Evolutionary conservation across 2,329 filamentous ascomycete species (phyloP), one percentile per base, ranked within the genome.

Genomic region (Hymenoscyphus albidus): DNA sequence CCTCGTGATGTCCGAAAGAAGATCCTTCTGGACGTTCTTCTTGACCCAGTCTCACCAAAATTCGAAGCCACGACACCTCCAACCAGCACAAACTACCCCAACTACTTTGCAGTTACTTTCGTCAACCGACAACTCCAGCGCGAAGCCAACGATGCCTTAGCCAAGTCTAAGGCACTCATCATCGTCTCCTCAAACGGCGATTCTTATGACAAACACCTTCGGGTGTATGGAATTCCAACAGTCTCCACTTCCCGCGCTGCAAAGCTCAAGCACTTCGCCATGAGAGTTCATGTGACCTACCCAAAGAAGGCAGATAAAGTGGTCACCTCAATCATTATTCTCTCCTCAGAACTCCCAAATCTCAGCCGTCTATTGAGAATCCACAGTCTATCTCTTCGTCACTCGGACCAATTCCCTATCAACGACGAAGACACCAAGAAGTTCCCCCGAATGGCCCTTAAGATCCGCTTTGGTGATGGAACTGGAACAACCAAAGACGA

Each of bases 1-100:
- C 44, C 44, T 18, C 44, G n/a, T 51, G n/a, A n/a, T 10, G 12
- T 51, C 22, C 44, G 44, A 3, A 51, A 51, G 44, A 10, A 51
- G 5, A 62, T 62, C 22, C 12, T 56, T 22, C n/a, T 14, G 3
- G 27, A 62, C 5, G 51, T 62, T n/a, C 44, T 62, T 9, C 32
- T 62, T 32, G 40, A 40, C 18, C 60, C 60, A 16, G 16, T 16
- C 14, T 12, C 16, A 35, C 60, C 60, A 27, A 31, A 62, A 14
- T 62, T 62, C 51, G 60, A 62, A 56, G 48, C 60, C 32, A n/a
- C n/a, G 40, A 14, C 48, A 22, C 32, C 60, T 51, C n/a, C 48
- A 9, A 22, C 18, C 16, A 55, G 12, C 16, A 48, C 48, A 18
- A 54, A 13, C 7, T 62, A 55, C 18, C 42, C 32, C 16, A 38